A percentile compares a stretch with the other conserved stretches of the same genome.
phyloP scores from a whole-genome alignment of 805 yeast genomes.

The Hanseniaspora guilliermondii region DNA sequence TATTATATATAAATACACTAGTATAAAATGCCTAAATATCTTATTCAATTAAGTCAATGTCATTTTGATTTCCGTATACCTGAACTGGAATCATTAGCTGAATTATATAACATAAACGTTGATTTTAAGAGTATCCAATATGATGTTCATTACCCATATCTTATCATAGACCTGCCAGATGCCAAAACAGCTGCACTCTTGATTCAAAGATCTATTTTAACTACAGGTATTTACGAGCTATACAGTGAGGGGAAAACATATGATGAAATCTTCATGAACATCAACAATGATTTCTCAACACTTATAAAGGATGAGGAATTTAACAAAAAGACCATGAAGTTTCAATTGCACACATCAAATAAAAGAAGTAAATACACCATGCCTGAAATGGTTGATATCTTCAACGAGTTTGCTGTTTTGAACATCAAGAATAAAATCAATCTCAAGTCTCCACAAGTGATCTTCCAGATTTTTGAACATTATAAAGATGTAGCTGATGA shows the following conservation, averaged over 20 bases:
- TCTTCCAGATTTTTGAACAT: constrained; percentile 63
- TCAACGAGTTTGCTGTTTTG: constrained; percentile 61
- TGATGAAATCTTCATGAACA: background rate
- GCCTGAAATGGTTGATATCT: constrained; percentile 42
- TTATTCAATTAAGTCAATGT: constrained; percentile 76
- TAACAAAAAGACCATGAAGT: constrained; percentile 32
- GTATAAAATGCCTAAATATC: constrained; percentile 42
- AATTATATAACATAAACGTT: constrained; percentile 36
- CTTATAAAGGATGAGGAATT: background rate
- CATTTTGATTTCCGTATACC: constrained; percentile 68
- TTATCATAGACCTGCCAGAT: constrained; percentile 50
- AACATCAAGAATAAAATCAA: constrained; percentile 64
- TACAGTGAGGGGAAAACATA: constrained; percentile 14
- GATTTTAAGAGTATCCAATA: constrained; percentile 48
- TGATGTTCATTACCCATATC: constrained; percentile 52
- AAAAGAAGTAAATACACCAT: constrained; percentile 40
- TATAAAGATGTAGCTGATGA: constrained; percentile 40
- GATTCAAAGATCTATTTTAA: constrained; percentile 54
- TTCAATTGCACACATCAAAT: constrained; percentile 69
- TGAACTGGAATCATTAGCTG: constrained; percentile 77
- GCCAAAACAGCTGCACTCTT: constrained; percentile 57
- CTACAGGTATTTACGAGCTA: constrained; percentile 66
- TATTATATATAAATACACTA: no score
- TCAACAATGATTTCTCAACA: background rate
- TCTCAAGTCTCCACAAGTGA: constrained; percentile 63